phyloP scores from a whole-genome alignment of 176 grass and related monocot species.

The Oryza punctata region DNA sequence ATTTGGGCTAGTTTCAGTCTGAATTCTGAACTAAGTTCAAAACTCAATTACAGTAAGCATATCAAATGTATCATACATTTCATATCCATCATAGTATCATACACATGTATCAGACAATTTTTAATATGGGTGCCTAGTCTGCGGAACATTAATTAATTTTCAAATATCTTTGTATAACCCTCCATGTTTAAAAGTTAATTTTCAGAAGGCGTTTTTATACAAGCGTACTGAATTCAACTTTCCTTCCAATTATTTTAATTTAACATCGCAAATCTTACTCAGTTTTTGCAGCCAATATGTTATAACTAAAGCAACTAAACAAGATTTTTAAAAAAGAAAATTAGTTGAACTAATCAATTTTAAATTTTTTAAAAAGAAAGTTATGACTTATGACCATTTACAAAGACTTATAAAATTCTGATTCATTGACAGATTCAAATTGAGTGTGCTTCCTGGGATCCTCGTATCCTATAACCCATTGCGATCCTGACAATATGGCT shows the following conservation, averaged over 20 bases:
- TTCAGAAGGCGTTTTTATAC: neutral
- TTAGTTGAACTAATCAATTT: neutral
- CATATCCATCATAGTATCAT: neutral
- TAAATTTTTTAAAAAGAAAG: no score
- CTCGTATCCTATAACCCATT: neutral
- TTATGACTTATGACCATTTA: conserved; percentile 21
- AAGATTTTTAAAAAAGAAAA: neutral
- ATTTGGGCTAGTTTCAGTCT: neutral
- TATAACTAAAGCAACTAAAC: neutral
- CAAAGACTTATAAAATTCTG: conserved; percentile 4
- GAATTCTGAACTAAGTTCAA: neutral
- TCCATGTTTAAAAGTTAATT: conserved; percentile 9
- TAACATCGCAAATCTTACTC: neutral
- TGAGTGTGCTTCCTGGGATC: neutral
- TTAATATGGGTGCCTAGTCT: neutral
- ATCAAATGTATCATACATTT: neutral
- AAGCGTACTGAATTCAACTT: neutral
- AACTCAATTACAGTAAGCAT: neutral
- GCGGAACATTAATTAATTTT: neutral
- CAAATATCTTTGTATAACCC: neutral
- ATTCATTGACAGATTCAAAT: conserved; percentile 4
- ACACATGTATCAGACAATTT: neutral
- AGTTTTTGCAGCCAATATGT: neutral
- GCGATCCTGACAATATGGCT: neutral
- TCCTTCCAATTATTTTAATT: neutral